Conservation (phyloP, 441 rosid species). For the Bruguiera hainesii region DNA sequence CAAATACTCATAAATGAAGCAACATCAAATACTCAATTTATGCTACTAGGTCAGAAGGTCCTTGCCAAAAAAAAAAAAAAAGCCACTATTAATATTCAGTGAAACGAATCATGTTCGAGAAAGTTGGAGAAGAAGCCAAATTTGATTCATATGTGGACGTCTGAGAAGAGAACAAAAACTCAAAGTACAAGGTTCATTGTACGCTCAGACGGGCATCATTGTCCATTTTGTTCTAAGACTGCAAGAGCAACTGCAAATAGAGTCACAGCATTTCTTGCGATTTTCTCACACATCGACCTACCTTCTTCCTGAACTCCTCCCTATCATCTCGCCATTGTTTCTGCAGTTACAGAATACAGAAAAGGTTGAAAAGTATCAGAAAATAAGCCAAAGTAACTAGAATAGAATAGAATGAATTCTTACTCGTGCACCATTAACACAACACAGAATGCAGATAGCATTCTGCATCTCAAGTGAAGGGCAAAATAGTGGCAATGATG, state of each 20-base stretch:
- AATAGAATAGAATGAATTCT: neutral
- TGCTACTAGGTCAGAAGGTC: no score
- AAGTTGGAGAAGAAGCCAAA: neutral
- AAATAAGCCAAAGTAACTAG: neutral
- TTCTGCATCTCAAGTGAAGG: no score
- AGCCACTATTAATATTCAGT: neutral
- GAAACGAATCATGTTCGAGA: neutral
- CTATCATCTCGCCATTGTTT: slow-evolving; percentile 57
- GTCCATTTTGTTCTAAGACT: no score
- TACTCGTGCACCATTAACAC: no score
- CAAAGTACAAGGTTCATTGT: slow-evolving; percentile 8
- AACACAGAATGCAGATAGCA: no score
- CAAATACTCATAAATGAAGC: no score
- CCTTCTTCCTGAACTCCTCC: slow-evolving; percentile 53
- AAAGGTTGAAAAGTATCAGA: neutral
- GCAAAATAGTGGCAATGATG: no score
- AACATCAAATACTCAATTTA: no score
- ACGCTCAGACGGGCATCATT: neutral
- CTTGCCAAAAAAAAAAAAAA: no score
- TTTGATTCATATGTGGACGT: neutral
- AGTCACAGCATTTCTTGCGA: slow-evolving; percentile 60
- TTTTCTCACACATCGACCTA: slow-evolving; percentile 48
- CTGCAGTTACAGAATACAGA: slow-evolving; percentile 22
- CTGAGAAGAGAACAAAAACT: neutral
- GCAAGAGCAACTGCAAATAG: no score